Percentiles rank a stretch among this genome's conserved stretches.
Conservation (phyloP, 495 filamentous ascomycete species). For the Aspergillus ostianus region DNA sequence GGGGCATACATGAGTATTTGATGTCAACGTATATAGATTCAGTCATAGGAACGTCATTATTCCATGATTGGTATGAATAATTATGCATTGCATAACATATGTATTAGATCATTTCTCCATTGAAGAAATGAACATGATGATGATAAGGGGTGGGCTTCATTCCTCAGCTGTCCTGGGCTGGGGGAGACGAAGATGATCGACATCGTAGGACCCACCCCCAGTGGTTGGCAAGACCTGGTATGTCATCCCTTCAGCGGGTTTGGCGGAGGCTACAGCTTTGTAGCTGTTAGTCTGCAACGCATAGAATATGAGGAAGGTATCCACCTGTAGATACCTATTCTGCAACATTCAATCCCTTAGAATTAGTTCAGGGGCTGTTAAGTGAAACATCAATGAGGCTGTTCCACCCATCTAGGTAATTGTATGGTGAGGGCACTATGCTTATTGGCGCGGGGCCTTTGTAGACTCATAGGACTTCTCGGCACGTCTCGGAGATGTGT, state of each 20-base stretch:
- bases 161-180: neutral
- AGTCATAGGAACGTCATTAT: neutral
- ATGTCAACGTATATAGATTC: neutral
- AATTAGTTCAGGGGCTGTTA: neutral
- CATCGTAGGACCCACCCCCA: neutral
- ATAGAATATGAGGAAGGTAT: neutral
- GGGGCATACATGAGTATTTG: neutral
- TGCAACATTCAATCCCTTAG: neutral
- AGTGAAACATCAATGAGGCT: neutral
- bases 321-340: neutral
- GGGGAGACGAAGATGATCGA: neutral
- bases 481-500: neutral
- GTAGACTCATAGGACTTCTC: neutral
- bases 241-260: neutral
- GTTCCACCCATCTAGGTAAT: neutral
- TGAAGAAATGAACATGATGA: neutral
- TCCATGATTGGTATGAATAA: neutral
- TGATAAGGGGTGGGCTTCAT: neutral
- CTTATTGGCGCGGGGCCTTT: neutral
- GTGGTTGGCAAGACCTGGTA: neutral
- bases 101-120: neutral
- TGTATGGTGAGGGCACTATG: neutral
- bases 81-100: neutral
- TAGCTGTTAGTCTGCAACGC: neutral
- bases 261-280: neutral